These are phyloP conservation scores for Fusarium concolor DNA, from an alignment of 2,329 filamentous ascomycete genomes.

Conservation along the genomic window DNA sequence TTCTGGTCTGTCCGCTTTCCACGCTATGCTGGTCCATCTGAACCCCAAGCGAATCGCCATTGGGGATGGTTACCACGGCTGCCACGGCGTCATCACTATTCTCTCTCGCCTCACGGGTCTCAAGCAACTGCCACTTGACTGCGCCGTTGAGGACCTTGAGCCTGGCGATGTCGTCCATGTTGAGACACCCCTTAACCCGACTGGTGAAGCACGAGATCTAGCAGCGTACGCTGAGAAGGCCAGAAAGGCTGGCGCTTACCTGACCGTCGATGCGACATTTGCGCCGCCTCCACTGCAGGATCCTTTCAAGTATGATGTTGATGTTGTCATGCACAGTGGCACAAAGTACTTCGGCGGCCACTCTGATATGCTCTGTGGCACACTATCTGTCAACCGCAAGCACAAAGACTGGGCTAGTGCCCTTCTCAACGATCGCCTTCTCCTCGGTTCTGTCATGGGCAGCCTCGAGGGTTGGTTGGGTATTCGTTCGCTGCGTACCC, in stretches of 20 bases:
- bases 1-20: conserved; percentile 88
- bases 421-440: conserved; percentile 76
- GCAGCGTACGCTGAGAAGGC: conserved; percentile 78
- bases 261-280: conserved; percentile 93
- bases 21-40: conserved; percentile 84
- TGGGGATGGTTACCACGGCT: conserved; percentile 90
- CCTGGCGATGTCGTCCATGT: conserved; percentile 88
- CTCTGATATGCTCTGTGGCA: conserved; percentile 91
- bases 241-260: conserved; percentile 75
- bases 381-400: conserved; percentile 73
- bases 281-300: conserved; percentile 90
- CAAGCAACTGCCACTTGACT: conserved; percentile 77
- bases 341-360: conserved; percentile 98
- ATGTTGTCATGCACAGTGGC: conserved; percentile 90
- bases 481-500: conserved; percentile 83
- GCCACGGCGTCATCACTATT: conserved; percentile 83
- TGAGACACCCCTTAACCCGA: conserved; percentile 94
- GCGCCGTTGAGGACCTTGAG: conserved; percentile 72
- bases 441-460: conserved; percentile 86
- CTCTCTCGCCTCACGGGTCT: conserved; percentile 81
- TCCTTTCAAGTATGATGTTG: conserved; percentile 83
- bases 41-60: conserved; percentile 88
- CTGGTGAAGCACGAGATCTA: conserved; percentile 83
- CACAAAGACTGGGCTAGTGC: conserved; percentile 67
- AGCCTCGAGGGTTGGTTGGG: conserved; percentile 93